Percentiles rank a stretch among this genome's conserved stretches.
phyloP scores from a whole-genome alignment of 2,329 filamentous ascomycete genomes.

The Elsinoe batatas region DNA sequence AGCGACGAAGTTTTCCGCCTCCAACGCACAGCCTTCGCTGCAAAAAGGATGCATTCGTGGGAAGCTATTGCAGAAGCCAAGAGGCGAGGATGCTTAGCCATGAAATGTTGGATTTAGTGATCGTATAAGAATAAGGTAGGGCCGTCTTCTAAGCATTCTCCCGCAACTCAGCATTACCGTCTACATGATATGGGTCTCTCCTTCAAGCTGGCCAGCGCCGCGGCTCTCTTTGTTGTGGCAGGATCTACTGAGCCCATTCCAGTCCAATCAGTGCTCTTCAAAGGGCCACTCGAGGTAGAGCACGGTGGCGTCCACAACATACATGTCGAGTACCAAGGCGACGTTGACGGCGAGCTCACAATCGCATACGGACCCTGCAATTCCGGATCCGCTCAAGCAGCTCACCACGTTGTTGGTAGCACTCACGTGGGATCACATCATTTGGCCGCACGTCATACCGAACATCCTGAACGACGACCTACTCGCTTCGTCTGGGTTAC shows the following conservation, averaged over 20 bases:
- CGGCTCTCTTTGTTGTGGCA: background rate
- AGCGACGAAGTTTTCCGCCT: too few relatives aligned
- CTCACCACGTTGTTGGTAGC: conserved; percentile 36
- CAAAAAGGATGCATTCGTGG: too few relatives aligned
- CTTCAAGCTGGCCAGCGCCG: background rate
- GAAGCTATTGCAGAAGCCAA: background rate
- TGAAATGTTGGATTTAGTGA: background rate
- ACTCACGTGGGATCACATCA: conserved; percentile 30
- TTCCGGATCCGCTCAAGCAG: conserved; percentile 25
- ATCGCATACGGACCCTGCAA: conserved; percentile 39
- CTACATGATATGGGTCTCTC: background rate
- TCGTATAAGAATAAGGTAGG: background rate
- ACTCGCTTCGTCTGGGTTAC: conserved; percentile 41
- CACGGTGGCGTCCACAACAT: conserved; percentile 39
- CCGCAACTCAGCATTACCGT: background rate
- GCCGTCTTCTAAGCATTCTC: background rate
- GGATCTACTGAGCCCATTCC: background rate
- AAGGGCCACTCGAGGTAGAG: conserved; percentile 15
- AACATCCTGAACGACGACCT: conserved; percentile 27
- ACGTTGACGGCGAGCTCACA: conserved; percentile 36
- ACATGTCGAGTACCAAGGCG: conserved; percentile 35
- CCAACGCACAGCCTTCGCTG: too few relatives aligned
- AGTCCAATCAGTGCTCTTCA: background rate
- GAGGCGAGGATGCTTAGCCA: background rate
- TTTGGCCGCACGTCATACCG: conserved; percentile 22